Conservation (phyloP, 139 green algal species). For the Micractinium sp. region DNA sequence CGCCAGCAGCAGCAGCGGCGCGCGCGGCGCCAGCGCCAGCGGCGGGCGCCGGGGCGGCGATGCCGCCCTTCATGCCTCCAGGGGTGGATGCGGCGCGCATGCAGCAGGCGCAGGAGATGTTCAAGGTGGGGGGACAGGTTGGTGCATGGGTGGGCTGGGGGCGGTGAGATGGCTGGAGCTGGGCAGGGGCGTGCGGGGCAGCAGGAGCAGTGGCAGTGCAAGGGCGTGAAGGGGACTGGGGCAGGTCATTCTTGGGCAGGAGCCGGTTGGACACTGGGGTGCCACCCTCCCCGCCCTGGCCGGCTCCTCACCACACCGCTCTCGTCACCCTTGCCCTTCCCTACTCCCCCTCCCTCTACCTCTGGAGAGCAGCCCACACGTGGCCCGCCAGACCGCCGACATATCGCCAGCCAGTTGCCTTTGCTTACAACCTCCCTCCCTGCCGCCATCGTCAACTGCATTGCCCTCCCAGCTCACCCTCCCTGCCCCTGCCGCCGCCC, state of each 20-base stretch:
- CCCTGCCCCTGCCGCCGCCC: background rate
- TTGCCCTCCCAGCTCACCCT: background rate
- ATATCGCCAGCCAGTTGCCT: too few relatives aligned
- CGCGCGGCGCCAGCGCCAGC: background rate
- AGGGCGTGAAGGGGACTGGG: too few relatives aligned
- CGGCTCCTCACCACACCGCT: too few relatives aligned
- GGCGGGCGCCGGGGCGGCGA: too few relatives aligned
- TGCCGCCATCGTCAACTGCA: background rate
- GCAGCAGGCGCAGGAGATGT: slow-evolving; percentile 27
- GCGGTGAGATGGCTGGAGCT: background rate
- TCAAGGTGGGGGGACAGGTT: background rate
- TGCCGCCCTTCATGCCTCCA: slow-evolving; percentile 5
- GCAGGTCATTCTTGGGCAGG: too few relatives aligned
- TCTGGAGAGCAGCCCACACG: background rate
- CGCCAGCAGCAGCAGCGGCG: background rate
- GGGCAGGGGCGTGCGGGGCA: background rate
- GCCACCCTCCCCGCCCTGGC: too few relatives aligned
- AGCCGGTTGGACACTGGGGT: too few relatives aligned
- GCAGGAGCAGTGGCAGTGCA: too few relatives aligned
- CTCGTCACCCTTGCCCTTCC: too few relatives aligned
- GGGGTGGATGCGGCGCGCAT: slow-evolving; percentile 7
- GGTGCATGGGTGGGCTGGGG: background rate
- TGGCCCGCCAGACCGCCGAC: background rate
- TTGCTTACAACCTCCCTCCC: too few relatives aligned
- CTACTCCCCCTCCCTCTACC: background rate